These are phyloP conservation scores for Lepidium campestre DNA, from an alignment of 441 rosid species.

Conservation along the genomic window DNA sequence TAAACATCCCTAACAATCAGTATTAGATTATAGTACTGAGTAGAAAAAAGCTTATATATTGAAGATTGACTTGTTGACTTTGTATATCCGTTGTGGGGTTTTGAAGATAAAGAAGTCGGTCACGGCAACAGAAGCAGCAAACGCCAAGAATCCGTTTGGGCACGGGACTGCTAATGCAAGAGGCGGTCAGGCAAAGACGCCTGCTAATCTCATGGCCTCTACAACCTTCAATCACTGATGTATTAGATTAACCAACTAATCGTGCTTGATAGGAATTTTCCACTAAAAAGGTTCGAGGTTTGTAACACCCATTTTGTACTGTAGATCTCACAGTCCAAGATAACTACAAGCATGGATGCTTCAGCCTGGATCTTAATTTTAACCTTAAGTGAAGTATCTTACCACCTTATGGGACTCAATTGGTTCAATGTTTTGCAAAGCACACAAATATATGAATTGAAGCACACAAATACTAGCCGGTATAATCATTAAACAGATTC, in stretches of 20 bases:
- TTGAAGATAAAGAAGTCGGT: conserved; percentile 68
- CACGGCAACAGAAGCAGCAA: conserved; percentile 45
- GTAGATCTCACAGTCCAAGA: not conserved
- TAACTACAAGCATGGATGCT: conserved; percentile 3
- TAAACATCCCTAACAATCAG: not conserved
- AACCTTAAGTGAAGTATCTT: conserved; percentile 6
- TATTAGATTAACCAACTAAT: conserved; percentile 3
- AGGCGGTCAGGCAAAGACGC: conserved; percentile 54
- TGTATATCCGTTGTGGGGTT: not conserved
- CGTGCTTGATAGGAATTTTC: conserved; percentile 6
- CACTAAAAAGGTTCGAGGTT: not conserved
- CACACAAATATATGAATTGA: not conserved
- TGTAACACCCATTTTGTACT: conserved; percentile 16
- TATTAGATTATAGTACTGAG: not conserved
- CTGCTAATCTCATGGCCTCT: conserved; percentile 45
- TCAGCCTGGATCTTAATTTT: not conserved
- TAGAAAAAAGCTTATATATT: not conserved
- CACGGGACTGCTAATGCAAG: conserved; percentile 51
- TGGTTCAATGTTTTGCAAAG: conserved; percentile 2
- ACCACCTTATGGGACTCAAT: conserved; percentile 1
- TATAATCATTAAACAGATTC: not conserved
- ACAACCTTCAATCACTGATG: conserved; percentile 41
- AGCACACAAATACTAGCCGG: not conserved
- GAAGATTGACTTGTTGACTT: not conserved
- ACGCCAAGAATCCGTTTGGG: conserved; percentile 41